Evolutionary conservation across 257 asterid species (phyloP).

Genomic region (Nicotiana paniculata): DNA sequence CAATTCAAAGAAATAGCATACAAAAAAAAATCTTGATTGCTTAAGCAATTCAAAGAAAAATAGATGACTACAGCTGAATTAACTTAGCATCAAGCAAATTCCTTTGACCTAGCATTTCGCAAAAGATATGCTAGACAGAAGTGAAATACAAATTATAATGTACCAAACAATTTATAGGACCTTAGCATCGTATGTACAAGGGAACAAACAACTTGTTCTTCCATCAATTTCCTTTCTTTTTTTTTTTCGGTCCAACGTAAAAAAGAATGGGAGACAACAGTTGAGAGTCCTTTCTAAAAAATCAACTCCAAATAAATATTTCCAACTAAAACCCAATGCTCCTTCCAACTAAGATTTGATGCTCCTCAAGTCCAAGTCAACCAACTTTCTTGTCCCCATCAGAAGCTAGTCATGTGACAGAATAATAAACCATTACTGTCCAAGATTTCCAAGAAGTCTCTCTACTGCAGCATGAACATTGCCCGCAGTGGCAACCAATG

Average conservation of each 20-base stretch:
- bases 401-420: slow-evolving; percentile 9
- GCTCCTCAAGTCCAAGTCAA: slow-evolving; percentile 11
- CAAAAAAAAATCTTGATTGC: background rate
- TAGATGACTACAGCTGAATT: background rate
- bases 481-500: slow-evolving; percentile 40
- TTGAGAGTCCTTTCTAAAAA: slow-evolving; percentile 9
- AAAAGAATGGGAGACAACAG: background rate
- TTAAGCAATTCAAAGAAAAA: background rate
- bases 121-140: background rate
- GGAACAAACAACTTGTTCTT: slow-evolving; percentile 7
- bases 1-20: background rate
- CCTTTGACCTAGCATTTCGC: slow-evolving; percentile 3
- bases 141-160: background rate
- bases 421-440: slow-evolving; percentile 18
- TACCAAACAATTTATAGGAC: background rate
- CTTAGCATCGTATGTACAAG: slow-evolving; percentile 26
- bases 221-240: background rate
- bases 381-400: slow-evolving; percentile 10
- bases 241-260: slow-evolving; percentile 10
- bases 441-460: slow-evolving; percentile 35
- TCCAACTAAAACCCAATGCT: slow-evolving; percentile 5
- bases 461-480: slow-evolving; percentile 55
- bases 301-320: slow-evolving; percentile 15
- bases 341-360: slow-evolving; percentile 8
- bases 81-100: background rate